Percentiles rank a stretch among this genome's conserved stretches.
Evolutionary conservation across 768 basidiomycete genomes (phyloP).

Genomic region (Naganishia randhawae): DNA sequence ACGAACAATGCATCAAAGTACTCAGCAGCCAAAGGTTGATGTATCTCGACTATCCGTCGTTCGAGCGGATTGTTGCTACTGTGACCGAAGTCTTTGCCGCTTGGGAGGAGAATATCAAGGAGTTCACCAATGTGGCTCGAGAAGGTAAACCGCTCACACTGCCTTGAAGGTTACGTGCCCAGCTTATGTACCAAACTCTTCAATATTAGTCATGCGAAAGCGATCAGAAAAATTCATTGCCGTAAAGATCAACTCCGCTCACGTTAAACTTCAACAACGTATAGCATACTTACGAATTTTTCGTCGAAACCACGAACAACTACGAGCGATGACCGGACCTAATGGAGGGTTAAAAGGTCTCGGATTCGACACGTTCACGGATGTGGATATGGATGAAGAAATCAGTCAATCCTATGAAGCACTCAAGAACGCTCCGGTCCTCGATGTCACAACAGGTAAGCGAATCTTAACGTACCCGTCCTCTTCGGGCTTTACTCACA

Average conservation of each 20-base stretch:
- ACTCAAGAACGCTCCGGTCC: conserved; percentile 91
- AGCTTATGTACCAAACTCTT: neutral
- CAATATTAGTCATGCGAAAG: conserved; percentile 67
- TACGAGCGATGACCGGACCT: conserved; percentile 94
- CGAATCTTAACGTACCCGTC: too few relatives aligned
- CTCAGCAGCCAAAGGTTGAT: conserved; percentile 85
- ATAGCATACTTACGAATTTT: conserved; percentile 81
- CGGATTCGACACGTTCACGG: conserved; percentile 61
- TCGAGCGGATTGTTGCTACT: conserved; percentile 75
- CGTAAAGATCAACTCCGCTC: conserved; percentile 87
- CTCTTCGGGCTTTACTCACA: too few relatives aligned
- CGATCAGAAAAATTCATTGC: conserved; percentile 90
- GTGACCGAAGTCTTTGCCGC: conserved; percentile 74
- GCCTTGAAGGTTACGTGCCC: neutral
- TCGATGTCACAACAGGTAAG: conserved; percentile 87
- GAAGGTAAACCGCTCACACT: conserved; percentile 55
- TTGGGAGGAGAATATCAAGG: conserved; percentile 85
- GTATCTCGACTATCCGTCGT: conserved; percentile 89
- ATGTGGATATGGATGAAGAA: conserved; percentile 97
- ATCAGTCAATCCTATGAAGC: conserved; percentile 93
- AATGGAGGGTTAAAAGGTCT: conserved; percentile 75
- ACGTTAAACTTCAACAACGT: conserved; percentile 84
- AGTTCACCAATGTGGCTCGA: conserved; percentile 85
- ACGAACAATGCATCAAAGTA: conserved; percentile 86
- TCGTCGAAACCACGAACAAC: conserved; percentile 94